Percentiles rank a stretch among this genome's conserved stretches.
Evolutionary conservation across 2,329 filamentous ascomycete species (phyloP).

Genomic region (Daldinia sp.): DNA sequence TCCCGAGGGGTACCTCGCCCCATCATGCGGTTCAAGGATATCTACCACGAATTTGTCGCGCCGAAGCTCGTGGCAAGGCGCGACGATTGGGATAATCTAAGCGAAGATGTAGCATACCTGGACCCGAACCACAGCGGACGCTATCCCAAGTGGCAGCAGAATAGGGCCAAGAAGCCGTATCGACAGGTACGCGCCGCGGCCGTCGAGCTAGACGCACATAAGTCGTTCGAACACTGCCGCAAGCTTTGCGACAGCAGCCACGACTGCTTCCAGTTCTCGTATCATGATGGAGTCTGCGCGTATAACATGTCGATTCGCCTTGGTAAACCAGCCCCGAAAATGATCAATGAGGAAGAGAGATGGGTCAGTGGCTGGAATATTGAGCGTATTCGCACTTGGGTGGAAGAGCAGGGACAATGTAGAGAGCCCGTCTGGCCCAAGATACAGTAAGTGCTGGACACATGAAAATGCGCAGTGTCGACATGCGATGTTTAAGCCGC

Average conservation of each 20-base stretch:
- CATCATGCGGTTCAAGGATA: constrained; percentile 60
- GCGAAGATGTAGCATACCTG: constrained; percentile 60
- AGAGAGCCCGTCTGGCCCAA: constrained; percentile 40
- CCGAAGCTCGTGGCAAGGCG: constrained; percentile 55
- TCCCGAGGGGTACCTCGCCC: constrained; percentile 39
- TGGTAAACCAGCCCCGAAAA: constrained; percentile 54
- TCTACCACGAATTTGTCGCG: constrained; percentile 61
- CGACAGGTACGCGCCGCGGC: constrained; percentile 50
- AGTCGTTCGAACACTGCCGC: constrained; percentile 58
- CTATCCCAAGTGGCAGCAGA: constrained; percentile 51
- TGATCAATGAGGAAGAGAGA: constrained; percentile 48
- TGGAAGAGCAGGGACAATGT: constrained; percentile 55
- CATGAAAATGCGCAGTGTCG: background rate
- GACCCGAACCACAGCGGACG: constrained; percentile 46
- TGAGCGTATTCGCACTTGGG: constrained; percentile 57
- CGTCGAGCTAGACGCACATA: constrained; percentile 58
- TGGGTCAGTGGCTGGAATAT: constrained; percentile 59
- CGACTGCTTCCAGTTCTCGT: constrained; percentile 59
- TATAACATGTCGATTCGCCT: constrained; percentile 54
- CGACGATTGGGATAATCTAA: constrained; percentile 66
- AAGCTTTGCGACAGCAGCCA: constrained; percentile 57
- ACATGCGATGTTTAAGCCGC: background rate
- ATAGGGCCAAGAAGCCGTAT: constrained; percentile 49
- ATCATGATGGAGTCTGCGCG: constrained; percentile 55
- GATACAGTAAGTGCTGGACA: background rate